phyloP scores from a whole-genome alignment of 257 asterid genomes.

The Verbena officinalis region DNA sequence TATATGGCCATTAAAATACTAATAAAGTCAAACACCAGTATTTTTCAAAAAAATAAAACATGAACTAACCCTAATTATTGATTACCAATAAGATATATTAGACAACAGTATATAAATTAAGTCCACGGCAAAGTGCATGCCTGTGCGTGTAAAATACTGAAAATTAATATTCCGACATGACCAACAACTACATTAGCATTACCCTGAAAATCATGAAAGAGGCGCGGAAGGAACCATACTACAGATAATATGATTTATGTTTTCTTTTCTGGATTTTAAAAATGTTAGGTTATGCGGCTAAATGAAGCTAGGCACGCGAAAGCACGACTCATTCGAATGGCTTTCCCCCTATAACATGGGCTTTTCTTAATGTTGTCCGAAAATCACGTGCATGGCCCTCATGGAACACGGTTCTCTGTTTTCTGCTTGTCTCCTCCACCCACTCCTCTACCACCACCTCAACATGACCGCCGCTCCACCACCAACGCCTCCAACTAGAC shows the following conservation, averaged over 20 bases:
- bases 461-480: conserved; percentile 11
- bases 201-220: conserved; percentile 16
- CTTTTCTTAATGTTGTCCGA: conserved; percentile 15
- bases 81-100: neutral
- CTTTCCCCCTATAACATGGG: conserved; percentile 25
- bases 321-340: conserved; percentile 17
- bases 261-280: neutral
- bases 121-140: conserved; percentile 9
- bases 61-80: neutral
- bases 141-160: conserved; percentile 16
- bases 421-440: conserved; percentile 19
- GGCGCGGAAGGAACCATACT: conserved; percentile 46
- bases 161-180: conserved; percentile 20
- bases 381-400: conserved; percentile 45
- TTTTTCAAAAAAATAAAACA: neutral
- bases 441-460: neutral
- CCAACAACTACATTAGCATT: conserved; percentile 33
- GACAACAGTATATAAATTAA: too few relatives aligned
- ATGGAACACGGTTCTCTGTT: conserved; percentile 38
- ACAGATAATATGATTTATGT: conserved; percentile 15
- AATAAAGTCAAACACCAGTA: neutral
- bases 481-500: neutral
- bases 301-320: conserved; percentile 7
- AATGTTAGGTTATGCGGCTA: conserved; percentile 4
- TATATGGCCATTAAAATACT: too few relatives aligned